Base-by-base conservation (phyloP, 805 yeast species). In the Yamadazyma phyllophila region DNA sequence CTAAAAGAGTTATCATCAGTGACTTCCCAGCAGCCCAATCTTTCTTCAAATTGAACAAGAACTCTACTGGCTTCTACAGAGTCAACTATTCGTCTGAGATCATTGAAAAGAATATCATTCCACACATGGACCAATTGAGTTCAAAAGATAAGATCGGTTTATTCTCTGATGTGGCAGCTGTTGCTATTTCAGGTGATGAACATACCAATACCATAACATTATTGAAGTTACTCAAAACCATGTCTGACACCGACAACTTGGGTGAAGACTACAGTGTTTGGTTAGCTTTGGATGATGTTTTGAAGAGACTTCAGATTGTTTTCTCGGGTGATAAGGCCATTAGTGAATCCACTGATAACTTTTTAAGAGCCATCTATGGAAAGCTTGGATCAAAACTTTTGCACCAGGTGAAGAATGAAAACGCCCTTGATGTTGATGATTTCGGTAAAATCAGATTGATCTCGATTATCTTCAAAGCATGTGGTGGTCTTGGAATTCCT, bases 71-170 rank as follows among this genome's bases (percentile, higher is more conserved):
- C 1, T 78, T 78, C 36, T 78, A 75, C 54, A 70, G 85, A 44
- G 82, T 79, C 36, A 67, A 73, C 50, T 81, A 81, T 57, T 72
- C 74, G n/a, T 61, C 70, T 1, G 53, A 57, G 4, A 55, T 76
- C 14, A 62, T 79, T 53, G 58, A 69, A 12, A 57, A 65, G 5
- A 67, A 74, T 42, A 64, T 78, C 24, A 58, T 71, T 29, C 62
- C 69, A 0, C 62, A 72, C 49, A 55, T 78, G 33, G 58, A 57
- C 13, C 47, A 59, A 20, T 58, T 80, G 26, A 61, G 77, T 3
- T 58, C 76, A 3, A 71, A 68, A 44, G 83, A 80, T 52, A 74
- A 73, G 50, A 74, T 81, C 47, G 82, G 81, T 1, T 60, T 81
- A 26, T 61, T 81, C 44, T 80, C 83, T 1, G 86, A 81, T 57